Conservation (phyloP, 179 eudicot genomes). For the Spinacia oleracea region DNA sequence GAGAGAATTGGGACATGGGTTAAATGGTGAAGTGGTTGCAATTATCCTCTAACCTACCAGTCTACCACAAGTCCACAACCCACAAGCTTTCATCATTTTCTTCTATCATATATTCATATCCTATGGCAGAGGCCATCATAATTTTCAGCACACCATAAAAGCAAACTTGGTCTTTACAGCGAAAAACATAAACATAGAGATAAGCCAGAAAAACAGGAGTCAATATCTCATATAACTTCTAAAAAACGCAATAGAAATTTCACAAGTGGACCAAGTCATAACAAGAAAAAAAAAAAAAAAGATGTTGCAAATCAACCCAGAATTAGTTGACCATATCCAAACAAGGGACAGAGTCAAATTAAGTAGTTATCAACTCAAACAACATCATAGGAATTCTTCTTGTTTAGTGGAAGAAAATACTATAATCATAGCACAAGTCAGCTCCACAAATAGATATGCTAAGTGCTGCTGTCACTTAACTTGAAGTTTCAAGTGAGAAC, state of each 20-base stretch:
- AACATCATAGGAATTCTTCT: slow-evolving; percentile 5
- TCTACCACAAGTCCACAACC: not conserved
- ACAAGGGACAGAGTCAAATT: slow-evolving; percentile 19
- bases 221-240: slow-evolving; percentile 1
- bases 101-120: slow-evolving; percentile 18
- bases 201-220: no score
- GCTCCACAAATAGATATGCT: slow-evolving; percentile 8
- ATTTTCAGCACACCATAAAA: slow-evolving; percentile 12
- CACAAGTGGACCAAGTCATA: slow-evolving; percentile 15
- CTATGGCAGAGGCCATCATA: slow-evolving; percentile 11
- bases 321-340: slow-evolving; percentile 28
- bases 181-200: not conserved
- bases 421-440: slow-evolving; percentile 16
- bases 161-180: slow-evolving; percentile 2
- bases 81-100: slow-evolving; percentile 6
- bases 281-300: not conserved
- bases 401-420: slow-evolving; percentile 12
- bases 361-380: slow-evolving; percentile 14
- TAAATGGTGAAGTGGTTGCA: not conserved
- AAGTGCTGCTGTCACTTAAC: slow-evolving; percentile 15
- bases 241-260: slow-evolving; percentile 10
- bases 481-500: not conserved
- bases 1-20: not conserved
- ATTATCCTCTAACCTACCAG: slow-evolving; percentile 13
- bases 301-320: slow-evolving; percentile 18